Conservation (phyloP, 257 asterid genomes). For the Solanum acaule region DNA sequence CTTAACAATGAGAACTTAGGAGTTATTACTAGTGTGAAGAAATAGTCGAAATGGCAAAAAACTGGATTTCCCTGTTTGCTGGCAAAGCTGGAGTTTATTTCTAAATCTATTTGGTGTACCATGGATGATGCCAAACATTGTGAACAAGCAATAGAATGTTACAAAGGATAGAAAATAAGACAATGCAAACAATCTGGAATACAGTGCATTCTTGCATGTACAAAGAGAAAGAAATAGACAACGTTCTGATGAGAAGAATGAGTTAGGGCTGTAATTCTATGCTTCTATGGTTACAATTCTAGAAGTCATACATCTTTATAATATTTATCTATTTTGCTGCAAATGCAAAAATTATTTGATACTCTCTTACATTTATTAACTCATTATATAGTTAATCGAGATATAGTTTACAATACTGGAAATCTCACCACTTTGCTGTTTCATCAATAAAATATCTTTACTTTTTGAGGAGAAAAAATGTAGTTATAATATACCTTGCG, state of each 20-base stretch:
- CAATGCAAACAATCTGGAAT: background rate
- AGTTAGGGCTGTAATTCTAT: background rate
- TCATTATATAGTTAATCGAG: background rate
- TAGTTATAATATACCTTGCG: conserved; percentile 41
- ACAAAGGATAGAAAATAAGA: background rate
- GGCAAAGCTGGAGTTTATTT: background rate
- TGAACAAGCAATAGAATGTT: background rate
- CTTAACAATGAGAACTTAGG: background rate
- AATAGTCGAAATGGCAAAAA: background rate
- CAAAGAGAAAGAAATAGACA: background rate
- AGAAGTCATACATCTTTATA: background rate
- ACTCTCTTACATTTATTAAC: background rate
- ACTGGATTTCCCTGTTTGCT: background rate
- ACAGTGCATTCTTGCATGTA: background rate
- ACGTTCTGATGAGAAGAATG: background rate
- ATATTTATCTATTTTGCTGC: background rate
- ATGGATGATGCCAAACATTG: background rate
- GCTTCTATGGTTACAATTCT: background rate
- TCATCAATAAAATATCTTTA: background rate
- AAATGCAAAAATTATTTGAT: background rate
- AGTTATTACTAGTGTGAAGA: background rate
- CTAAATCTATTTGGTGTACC: background rate
- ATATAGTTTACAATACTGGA: background rate
- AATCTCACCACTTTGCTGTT: background rate
- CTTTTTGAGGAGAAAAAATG: background rate